Percentiles rank a stretch among this genome's conserved stretches.
These are phyloP conservation scores for Symmetrospora coprosmae DNA, from an alignment of 768 basidiomycete species.

Conservation along the genomic window DNA sequence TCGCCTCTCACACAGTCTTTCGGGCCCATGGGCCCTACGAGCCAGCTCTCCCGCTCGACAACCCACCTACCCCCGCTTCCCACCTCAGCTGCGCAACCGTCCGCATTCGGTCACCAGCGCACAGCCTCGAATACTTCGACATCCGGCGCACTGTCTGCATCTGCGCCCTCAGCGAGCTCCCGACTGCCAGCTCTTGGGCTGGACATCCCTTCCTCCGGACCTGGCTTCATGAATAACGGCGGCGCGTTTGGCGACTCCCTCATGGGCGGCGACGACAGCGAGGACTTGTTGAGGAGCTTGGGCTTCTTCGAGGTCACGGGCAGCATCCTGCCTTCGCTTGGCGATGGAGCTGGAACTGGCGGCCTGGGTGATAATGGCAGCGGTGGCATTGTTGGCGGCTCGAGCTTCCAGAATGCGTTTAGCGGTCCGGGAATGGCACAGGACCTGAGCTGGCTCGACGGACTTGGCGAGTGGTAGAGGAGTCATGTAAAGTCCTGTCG, in stretches of 20 bases:
- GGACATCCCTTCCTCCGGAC: no score
- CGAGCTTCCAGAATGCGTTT: background rate
- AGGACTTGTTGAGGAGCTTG: conserved; percentile 11
- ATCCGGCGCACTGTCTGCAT: no score
- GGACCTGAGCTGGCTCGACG: conserved; percentile 17
- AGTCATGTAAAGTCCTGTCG: background rate
- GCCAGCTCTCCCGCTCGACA: background rate
- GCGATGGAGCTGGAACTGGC: no score
- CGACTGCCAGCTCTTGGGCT: no score
- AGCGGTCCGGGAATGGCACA: background rate
- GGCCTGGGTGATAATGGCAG: no score
- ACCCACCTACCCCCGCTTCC: background rate
- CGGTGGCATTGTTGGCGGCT: background rate
- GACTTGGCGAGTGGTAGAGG: conserved; percentile 9
- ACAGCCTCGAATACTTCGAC: background rate
- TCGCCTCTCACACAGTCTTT: background rate
- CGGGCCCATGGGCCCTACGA: background rate
- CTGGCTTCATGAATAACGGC: background rate
- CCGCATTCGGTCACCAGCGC: background rate
- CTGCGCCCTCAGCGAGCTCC: no score
- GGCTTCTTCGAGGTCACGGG: conserved; percentile 12
- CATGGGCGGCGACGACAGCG: background rate
- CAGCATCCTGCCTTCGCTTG: background rate
- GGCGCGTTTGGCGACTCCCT: background rate
- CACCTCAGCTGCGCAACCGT: background rate